Base-by-base conservation (phyloP, 169 alveolate species). In the Haemoproteus tartakovskyi region DNA sequence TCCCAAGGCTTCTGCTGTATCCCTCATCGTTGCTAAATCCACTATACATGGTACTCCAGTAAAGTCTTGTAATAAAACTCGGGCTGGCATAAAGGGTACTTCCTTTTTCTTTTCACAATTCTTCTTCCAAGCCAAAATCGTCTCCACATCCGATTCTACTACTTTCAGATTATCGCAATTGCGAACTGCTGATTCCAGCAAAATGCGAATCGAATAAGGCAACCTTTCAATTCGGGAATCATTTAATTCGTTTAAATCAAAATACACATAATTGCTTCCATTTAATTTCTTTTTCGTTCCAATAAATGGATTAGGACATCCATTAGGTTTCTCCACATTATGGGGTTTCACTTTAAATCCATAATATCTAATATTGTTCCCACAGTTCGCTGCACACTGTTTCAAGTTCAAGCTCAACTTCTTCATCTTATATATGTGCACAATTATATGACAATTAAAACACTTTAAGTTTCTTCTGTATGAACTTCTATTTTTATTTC, bases 11-110 rank as follows among this genome's bases (percentile, higher is more conserved):
- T 87, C 94, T 81, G 95, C 93, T 38, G 96, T 96, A 67, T 95
- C 98, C 62, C 99, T 94, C 99, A 96, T 96, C 4, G 98, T 98
- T 2, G 98, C 98, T 33, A 96, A 89, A 83, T 96, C 99, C 19
- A 94, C 98, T 33, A 95, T 92, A 26, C 98, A 95, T 1, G 99
- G 98, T 3, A 96, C 98, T 19, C 98, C 98, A 9, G 98, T 94
- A 88, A 95, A 92, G 67, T 96, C 99, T 88, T 96, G 97, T 19
- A 96, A 87, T 38, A 96, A 84, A 38, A 96, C 99, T 36, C 99
- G 80, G 1, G 99, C 95, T 45, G 99, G 99, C 63, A 91, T 92
- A 90, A 94, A 96, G n/a, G 98, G 98, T 52, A 96, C 92, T 62
- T 96, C 99, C 1, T 93, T 87, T 41, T 85, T 90, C 61, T 87